Percentiles rank a stretch among this genome's conserved stretches.
phyloP scores from a whole-genome alignment of 768 basidiomycete genomes.

The Boletus pseudo-olivaceus region DNA sequence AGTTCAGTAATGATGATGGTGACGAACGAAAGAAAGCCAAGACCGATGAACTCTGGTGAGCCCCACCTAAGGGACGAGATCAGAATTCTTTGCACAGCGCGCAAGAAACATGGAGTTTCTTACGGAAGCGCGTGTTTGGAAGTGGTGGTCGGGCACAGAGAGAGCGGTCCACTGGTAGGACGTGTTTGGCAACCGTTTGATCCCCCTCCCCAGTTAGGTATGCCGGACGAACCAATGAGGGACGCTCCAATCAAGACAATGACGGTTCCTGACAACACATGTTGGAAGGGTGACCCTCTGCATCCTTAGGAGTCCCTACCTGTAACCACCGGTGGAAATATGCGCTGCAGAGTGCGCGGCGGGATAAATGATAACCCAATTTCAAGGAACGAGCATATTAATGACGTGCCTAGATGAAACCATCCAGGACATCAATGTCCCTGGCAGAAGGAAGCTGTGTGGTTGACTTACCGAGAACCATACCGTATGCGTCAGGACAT shows the following conservation, averaged over 20 bases:
- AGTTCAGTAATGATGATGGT: conserved; percentile 76
- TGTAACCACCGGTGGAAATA: conserved; percentile 82
- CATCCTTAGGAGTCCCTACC: conserved; percentile 32
- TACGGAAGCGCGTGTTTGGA: conserved; percentile 68
- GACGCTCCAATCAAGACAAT: conserved; percentile 79
- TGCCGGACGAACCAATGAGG: conserved; percentile 70
- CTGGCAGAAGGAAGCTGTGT: background rate
- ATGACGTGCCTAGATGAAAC: conserved; percentile 53
- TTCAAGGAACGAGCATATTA: conserved; percentile 77
- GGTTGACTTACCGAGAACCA: conserved; percentile 53
- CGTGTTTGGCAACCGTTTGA: conserved; percentile 63
- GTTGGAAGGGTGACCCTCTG: background rate
- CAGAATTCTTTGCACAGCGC: background rate
- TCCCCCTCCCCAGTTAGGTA: conserved; percentile 82
- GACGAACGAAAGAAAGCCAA: conserved; percentile 81
- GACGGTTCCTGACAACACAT: conserved; percentile 52
- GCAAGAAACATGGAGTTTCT: conserved; percentile 14
- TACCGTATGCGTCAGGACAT: conserved; percentile 81
- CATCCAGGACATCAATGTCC: background rate
- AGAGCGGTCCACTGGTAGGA: conserved; percentile 65
- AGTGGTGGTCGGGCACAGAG: conserved; percentile 65
- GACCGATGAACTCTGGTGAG: conserved; percentile 77
- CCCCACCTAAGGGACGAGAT: conserved; percentile 54
- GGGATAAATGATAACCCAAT: conserved; percentile 79
- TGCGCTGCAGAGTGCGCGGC: conserved; percentile 52